These are phyloP conservation scores for Nakazawaea siamensis DNA, from an alignment of 805 yeast species.

Conservation along the genomic window DNA sequence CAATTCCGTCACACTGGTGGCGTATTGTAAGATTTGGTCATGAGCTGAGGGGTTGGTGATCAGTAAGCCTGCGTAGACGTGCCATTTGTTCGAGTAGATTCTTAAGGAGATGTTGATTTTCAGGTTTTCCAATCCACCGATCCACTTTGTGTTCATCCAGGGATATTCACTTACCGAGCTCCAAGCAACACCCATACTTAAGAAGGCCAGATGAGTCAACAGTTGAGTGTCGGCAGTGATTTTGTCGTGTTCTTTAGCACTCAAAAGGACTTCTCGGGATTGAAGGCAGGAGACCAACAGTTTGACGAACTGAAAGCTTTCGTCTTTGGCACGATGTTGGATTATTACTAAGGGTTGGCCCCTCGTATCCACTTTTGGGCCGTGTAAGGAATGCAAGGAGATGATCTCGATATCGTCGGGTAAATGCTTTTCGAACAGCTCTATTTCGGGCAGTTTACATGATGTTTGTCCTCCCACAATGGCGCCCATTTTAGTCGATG, in stretches of 20 bases:
- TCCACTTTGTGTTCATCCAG: conserved; percentile 81
- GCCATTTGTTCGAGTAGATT: conserved; percentile 93
- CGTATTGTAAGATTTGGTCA: conserved; percentile 81
- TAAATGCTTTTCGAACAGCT: conserved; percentile 67
- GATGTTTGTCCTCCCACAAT: conserved; percentile 98
- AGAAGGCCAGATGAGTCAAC: conserved; percentile 94
- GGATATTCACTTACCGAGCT: conserved; percentile 75
- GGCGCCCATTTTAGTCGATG: conserved; percentile 80
- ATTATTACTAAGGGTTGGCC: conserved; percentile 93
- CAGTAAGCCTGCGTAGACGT: conserved; percentile 95
- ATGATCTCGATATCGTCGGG: conserved; percentile 81
- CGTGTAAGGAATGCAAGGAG: conserved; percentile 88
- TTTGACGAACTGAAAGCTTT: conserved; percentile 49
- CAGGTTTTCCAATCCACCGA: conserved; percentile 94
- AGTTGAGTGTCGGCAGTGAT: conserved; percentile 99
- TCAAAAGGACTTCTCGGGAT: conserved; percentile 67
- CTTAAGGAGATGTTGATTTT: conserved; percentile 88
- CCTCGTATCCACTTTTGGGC: conserved; percentile 80
- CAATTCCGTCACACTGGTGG: conserved; percentile 74
- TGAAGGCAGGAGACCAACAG: conserved; percentile 61
- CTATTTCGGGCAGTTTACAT: conserved; percentile 85
- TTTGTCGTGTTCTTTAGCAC: conserved; percentile 85
- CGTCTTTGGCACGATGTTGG: conserved; percentile 53
- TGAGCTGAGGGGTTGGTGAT: conserved; percentile 95
- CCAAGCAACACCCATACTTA: conserved; percentile 98